A percentile compares a stretch with the other conserved stretches of the same genome.
These are phyloP conservation scores for Lentinula sp. DNA, from an alignment of 768 basidiomycete species.

Conservation along the genomic window DNA sequence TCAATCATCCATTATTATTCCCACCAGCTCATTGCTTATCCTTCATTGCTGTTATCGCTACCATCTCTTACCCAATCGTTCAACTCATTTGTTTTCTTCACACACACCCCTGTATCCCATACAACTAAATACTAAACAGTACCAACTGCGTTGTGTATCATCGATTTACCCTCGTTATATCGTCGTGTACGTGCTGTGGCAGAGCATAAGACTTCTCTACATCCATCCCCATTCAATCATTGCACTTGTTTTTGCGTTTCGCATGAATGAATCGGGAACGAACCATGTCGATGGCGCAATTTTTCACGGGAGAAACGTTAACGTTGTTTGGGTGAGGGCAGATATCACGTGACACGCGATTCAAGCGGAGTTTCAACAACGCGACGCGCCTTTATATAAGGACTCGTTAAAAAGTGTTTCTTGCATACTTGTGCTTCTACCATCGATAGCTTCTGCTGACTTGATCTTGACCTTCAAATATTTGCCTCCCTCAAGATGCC, in stretches of 20 bases:
- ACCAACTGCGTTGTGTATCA: slow-evolving; percentile 4
- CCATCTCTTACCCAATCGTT: background rate
- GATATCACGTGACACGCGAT: background rate
- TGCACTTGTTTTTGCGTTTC: background rate
- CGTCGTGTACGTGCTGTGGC: background rate
- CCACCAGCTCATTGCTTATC: background rate
- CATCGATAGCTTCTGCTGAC: background rate
- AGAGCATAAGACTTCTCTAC: background rate
- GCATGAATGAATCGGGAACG: background rate
- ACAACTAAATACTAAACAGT: background rate
- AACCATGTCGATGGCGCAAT: background rate
- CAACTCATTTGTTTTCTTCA: background rate
- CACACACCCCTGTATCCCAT: background rate
- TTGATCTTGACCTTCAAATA: background rate
- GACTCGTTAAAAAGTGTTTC: background rate
- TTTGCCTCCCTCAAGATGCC: background rate
- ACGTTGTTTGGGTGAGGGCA: too few species aligned
- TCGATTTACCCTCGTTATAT: background rate
- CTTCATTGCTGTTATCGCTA: background rate
- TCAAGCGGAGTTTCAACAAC: background rate
- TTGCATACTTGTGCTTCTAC: background rate
- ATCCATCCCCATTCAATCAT: background rate
- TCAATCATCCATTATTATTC: background rate
- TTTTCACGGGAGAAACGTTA: too few species aligned
- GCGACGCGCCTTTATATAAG: background rate